A percentile compares a stretch with the other conserved stretches of the same genome.
phyloP scores from a whole-genome alignment of 768 basidiomycete genomes.

The Lentinula sp. region DNA sequence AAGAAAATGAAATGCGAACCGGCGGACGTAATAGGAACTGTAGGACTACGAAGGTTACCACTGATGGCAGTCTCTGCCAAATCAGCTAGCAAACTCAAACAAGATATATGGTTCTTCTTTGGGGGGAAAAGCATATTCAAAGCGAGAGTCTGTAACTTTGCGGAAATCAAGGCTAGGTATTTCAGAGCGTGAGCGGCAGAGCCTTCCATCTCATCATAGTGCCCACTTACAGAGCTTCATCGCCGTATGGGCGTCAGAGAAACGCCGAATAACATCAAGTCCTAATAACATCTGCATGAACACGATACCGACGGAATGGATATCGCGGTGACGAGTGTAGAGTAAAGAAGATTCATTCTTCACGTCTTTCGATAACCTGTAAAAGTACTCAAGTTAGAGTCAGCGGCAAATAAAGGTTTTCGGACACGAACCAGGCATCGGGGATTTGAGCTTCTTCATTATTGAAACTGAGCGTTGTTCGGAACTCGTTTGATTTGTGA shows the following conservation, averaged over 20 bases:
- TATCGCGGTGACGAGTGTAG: conserved; percentile 75
- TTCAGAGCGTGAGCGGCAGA: background rate
- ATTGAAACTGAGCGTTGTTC: conserved; percentile 20
- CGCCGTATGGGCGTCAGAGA: conserved; percentile 49
- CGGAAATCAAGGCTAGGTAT: conserved; percentile 45
- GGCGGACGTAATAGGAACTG: background rate
- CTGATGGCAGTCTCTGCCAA: background rate
- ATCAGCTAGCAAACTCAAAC: background rate
- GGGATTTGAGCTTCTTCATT: conserved; percentile 30
- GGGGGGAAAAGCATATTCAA: conserved; percentile 55
- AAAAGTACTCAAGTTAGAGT: background rate
- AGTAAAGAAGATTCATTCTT: conserved; percentile 68
- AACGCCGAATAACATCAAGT: conserved; percentile 54
- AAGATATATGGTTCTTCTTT: conserved; percentile 49
- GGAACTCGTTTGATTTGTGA: conserved; percentile 81
- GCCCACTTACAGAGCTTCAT: conserved; percentile 44
- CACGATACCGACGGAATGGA: conserved; percentile 76
- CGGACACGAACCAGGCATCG: conserved; percentile 38
- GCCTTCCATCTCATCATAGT: background rate
- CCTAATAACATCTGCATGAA: conserved; percentile 86
- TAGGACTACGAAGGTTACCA: background rate
- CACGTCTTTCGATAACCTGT: conserved; percentile 73
- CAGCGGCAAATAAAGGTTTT: conserved; percentile 1
- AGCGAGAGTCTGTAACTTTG: conserved; percentile 43
- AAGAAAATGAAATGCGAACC: background rate